Percentiles rank a stretch among this genome's conserved stretches.
These are phyloP conservation scores for Herpetomonas tarakana DNA, from an alignment of 208 protist genomes.

Conservation along the genomic window DNA sequence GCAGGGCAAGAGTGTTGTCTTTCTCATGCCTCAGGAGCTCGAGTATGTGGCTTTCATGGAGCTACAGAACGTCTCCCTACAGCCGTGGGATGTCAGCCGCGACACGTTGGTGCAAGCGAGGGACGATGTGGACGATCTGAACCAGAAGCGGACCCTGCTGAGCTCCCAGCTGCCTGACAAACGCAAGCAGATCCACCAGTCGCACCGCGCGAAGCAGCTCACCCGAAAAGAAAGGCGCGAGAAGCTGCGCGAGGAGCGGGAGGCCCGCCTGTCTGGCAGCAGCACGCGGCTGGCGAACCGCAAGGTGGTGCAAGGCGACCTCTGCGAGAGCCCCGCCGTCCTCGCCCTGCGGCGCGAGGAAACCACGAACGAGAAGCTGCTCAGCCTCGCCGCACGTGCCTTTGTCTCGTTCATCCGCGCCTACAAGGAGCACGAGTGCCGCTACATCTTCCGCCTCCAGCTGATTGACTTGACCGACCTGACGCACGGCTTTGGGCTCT, in stretches of 20 bases:
- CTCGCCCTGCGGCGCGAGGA: slow-evolving; percentile 58
- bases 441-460: slow-evolving; percentile 92
- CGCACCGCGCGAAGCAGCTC: slow-evolving; percentile 69
- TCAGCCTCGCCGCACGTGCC: slow-evolving; percentile 76
- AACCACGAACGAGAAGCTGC: slow-evolving; percentile 57
- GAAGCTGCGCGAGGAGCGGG: slow-evolving; percentile 51
- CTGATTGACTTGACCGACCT: slow-evolving; percentile 94
- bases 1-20: slow-evolving; percentile 88
- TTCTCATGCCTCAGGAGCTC: slow-evolving; percentile 92
- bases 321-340: slow-evolving; percentile 71
- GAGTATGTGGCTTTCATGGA: slow-evolving; percentile 92
- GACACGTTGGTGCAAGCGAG: slow-evolving; percentile 60
- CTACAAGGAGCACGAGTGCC: slow-evolving; percentile 94
- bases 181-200: slow-evolving; percentile 67
- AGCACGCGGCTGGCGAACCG: slow-evolving; percentile 33
- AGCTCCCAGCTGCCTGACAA: slow-evolving; percentile 63
- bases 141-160: slow-evolving; percentile 66
- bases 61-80: slow-evolving; percentile 86
- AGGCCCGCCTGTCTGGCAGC: slow-evolving; percentile 27
- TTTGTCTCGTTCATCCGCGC: slow-evolving; percentile 92
- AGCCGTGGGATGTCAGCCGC: slow-evolving; percentile 65
- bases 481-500: slow-evolving; percentile 90
- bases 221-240: slow-evolving; percentile 64
- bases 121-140: slow-evolving; percentile 50
- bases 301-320: slow-evolving; percentile 68